phyloP scores from a whole-genome alignment of 306 rosid species.

The Astragalus membranaceus region DNA sequence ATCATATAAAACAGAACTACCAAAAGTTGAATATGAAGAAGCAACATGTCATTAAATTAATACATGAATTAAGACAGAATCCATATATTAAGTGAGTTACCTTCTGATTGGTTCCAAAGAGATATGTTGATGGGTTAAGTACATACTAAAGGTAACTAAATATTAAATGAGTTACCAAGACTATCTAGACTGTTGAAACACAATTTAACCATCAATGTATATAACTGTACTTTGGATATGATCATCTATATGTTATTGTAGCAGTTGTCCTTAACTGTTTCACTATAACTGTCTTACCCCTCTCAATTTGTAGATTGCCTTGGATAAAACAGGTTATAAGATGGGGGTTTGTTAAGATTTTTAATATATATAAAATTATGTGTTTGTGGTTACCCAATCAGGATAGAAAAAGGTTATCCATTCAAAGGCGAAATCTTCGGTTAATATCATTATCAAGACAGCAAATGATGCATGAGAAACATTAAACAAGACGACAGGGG shows the following conservation, averaged over 20 bases:
- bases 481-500: too few relatives aligned
- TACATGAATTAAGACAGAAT: too few relatives aligned
- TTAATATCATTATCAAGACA: too few relatives aligned
- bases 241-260: neutral
- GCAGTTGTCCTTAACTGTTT: slow-evolving; percentile 5
- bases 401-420: neutral
- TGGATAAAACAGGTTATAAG: neutral
- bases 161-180: neutral
- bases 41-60: too few relatives aligned
- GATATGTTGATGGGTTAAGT: too few relatives aligned
- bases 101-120: too few relatives aligned
- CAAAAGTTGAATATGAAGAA: too few relatives aligned
- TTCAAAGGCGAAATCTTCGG: neutral
- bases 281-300: neutral
- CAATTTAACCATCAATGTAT: neutral
- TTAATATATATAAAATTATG: neutral
- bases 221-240: neutral
- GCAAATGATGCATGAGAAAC: too few relatives aligned
- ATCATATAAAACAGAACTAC: too few relatives aligned
- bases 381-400: slow-evolving; percentile 26
- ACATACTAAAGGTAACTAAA: slow-evolving; percentile 7
- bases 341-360: neutral
- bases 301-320: neutral
- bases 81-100: too few relatives aligned
- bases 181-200: slow-evolving; percentile 5